phyloP scores from a whole-genome alignment of 768 basidiomycete species.

The Serendipita vermifera region DNA sequence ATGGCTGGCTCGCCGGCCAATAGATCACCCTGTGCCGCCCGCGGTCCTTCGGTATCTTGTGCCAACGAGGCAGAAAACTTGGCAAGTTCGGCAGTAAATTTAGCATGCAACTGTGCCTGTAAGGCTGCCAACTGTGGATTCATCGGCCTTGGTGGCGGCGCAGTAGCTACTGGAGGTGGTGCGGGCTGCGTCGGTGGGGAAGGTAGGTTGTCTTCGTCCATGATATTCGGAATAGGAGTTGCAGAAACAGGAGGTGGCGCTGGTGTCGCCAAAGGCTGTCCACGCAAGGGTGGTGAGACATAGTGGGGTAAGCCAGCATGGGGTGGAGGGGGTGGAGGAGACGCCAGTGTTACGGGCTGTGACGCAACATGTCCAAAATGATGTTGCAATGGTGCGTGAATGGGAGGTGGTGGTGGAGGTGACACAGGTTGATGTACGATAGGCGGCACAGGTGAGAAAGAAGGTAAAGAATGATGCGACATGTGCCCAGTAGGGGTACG shows the following conservation, averaged over 20 bases:
- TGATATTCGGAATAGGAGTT: not conserved
- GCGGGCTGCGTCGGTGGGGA: slow-evolving; percentile 3
- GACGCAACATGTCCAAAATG: not conserved
- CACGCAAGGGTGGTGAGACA: slow-evolving; percentile 8
- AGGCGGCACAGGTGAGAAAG: not conserved
- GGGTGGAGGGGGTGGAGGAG: slow-evolving; percentile 11
- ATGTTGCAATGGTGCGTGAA: not conserved
- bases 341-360: not conserved
- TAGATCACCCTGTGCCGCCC: slow-evolving; percentile 72
- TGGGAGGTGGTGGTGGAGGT: slow-evolving; percentile 10
- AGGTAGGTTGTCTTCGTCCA: not conserved
- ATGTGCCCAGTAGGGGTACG: not conserved
- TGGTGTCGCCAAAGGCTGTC: slow-evolving; percentile 11
- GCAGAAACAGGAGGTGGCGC: not conserved
- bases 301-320: slow-evolving; percentile 17
- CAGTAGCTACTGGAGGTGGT: slow-evolving; percentile 15
- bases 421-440: slow-evolving; percentile 14
- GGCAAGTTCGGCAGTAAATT: slow-evolving; percentile 55
- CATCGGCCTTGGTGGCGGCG: slow-evolving; percentile 66
- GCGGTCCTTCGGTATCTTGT: slow-evolving; percentile 59
- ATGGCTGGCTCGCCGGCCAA: slow-evolving; percentile 86
- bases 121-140: slow-evolving; percentile 81
- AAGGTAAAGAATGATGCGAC: slow-evolving; percentile 9
- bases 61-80: slow-evolving; percentile 53
- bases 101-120: slow-evolving; percentile 63